These are phyloP conservation scores for Pythium phragmiticola DNA, from an alignment of 352 stramenopile species.

Conservation along the genomic window DNA sequence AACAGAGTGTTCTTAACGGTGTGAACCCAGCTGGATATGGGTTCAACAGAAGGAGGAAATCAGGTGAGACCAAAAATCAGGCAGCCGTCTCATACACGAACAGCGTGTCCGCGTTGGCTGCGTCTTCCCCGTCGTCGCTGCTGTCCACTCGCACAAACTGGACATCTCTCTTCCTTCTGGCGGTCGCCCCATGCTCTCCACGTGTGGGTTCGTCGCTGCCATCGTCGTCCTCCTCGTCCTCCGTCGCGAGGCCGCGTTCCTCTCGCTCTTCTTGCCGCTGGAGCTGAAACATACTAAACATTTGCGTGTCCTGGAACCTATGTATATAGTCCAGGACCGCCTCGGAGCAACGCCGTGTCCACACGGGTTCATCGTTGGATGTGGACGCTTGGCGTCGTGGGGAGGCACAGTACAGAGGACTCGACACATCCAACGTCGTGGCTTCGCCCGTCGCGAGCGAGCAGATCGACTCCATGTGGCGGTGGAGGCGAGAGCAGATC, in stretches of 20 bases:
- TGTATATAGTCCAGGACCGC: constrained; percentile 59
- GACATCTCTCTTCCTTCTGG: neutral
- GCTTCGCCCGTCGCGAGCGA: constrained; percentile 40
- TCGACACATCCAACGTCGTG: constrained; percentile 20
- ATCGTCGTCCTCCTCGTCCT: constrained; percentile 26
- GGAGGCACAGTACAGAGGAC: constrained; percentile 25
- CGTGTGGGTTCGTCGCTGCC: constrained; percentile 1
- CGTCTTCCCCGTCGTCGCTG: constrained; percentile 17
- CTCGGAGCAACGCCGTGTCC: constrained; percentile 40
- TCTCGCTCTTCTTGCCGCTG: constrained; percentile 38
- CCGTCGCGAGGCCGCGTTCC: constrained; percentile 12
- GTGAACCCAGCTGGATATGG: neutral
- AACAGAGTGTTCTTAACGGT: constrained; percentile 1
- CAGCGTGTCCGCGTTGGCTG: constrained; percentile 14
- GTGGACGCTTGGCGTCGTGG: constrained; percentile 7
- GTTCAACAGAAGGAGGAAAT: neutral
- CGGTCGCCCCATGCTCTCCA: neutral
- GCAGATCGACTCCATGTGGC: constrained; percentile 65
- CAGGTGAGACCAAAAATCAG: neutral
- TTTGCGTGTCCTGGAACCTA: constrained; percentile 76
- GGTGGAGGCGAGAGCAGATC: constrained; percentile 61
- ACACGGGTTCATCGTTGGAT: constrained; percentile 7
- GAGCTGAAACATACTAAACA: constrained; percentile 76
- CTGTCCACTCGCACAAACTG: constrained; percentile 6
- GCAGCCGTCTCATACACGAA: constrained; percentile 14